A percentile compares a stretch with the other conserved stretches of the same genome.
phyloP scores from a whole-genome alignment of 345 rosid genomes.

The Eutrema japonicum region DNA sequence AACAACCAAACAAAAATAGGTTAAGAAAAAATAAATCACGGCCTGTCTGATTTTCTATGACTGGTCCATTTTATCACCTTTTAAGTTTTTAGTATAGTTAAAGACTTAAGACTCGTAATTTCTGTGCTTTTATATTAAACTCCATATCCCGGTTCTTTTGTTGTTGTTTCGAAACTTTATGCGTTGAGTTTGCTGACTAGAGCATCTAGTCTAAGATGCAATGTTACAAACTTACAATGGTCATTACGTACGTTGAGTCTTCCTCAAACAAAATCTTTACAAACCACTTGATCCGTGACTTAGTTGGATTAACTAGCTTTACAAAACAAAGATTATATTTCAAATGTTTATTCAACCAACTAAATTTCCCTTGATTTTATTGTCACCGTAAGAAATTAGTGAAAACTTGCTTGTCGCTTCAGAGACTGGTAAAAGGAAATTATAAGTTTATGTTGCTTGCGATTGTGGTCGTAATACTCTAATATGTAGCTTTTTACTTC shows the following conservation, averaged over 20 bases:
- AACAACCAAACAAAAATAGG: not conserved
- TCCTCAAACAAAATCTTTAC: too few species aligned
- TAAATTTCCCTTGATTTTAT: not conserved
- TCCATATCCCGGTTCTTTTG: not conserved
- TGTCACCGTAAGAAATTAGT: too few species aligned
- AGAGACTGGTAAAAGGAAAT: not conserved
- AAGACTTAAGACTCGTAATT: not conserved
- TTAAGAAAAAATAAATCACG: slow-evolving; percentile 10
- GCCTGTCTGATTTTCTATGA: slow-evolving; percentile 27
- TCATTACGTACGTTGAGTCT: not conserved
- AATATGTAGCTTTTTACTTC: not conserved
- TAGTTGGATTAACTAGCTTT: not conserved
- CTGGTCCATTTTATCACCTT: slow-evolving; percentile 7
- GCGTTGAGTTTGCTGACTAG: not conserved
- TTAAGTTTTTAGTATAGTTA: slow-evolving; percentile 7
- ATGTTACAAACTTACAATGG: not conserved
- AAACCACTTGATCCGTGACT: not conserved
- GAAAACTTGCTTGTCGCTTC: not conserved
- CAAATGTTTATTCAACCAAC: not conserved
- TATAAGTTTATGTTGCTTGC: not conserved
- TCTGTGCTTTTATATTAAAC: not conserved
- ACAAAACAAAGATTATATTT: not conserved
- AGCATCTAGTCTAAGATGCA: slow-evolving; percentile 2
- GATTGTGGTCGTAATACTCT: not conserved
- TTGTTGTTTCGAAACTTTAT: slow-evolving; percentile 1